Base-by-base conservation (phyloP, 2,329 filamentous ascomycete species). In the Arthrobotrys musiformis region DNA sequence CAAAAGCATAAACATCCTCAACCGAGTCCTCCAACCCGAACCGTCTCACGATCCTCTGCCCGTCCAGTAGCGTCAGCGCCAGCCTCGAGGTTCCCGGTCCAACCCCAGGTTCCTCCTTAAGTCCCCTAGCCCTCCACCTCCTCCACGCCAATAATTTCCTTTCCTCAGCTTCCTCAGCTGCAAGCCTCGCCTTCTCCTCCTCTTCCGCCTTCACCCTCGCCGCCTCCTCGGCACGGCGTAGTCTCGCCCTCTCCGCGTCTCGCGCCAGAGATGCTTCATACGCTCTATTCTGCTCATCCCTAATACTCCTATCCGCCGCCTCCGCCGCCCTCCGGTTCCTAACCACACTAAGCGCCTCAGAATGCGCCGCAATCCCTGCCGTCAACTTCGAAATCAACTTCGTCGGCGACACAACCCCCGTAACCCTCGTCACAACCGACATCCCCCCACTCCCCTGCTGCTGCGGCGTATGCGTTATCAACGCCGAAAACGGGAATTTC, bases 1-100 rank as follows among this genome's bases (percentile, higher is more conserved):
- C 93, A 84, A 97, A 97, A 0, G 94, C 95, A 83, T 98, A 98
- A 4, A 99, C 85, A 81, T 97, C 93, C 82, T 98, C 94, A 40
- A 98, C 85, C 1, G 88, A 86, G 0, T 92, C 89, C n/a, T 89
- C 86, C 0, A 87, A 86, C 0, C 86, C 83, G 82, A 99, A 98
- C 60, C 88, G 89, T 46, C 94, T 88, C 69, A 97, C 88, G 1
- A 97, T 88, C 46, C 94, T 88, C 58, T 93, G 91, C 0, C 89
- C 91, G 3, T 88, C 90, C 0, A 86, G 85, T 81, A 91, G 84
- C 13, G 89, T 86, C 26, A 91, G 83, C 79, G 87, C 89, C 62
- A 91, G 86, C n/a, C 80, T 64, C 7, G 78, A 80, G 1, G 69
- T 90, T 79, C 91, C 90, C 30, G 87, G 86, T 4, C 87, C 87